These are phyloP conservation scores for Lentinula lateritia DNA, from an alignment of 768 basidiomycete genomes.

Conservation along the genomic window DNA sequence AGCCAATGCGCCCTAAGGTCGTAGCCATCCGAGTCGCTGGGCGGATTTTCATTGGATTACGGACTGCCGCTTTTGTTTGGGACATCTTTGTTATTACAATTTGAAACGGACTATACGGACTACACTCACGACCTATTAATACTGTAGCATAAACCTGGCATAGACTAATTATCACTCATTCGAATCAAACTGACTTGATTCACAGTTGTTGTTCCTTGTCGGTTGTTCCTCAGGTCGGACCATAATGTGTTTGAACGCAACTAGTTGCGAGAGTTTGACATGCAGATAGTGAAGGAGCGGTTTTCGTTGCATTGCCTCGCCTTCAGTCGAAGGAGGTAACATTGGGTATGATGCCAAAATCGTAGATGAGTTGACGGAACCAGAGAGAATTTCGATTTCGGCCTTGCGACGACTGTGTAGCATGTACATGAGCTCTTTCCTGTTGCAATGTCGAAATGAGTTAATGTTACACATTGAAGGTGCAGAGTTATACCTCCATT, in stretches of 20 bases:
- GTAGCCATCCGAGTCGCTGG: neutral
- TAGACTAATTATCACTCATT: neutral
- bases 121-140: neutral
- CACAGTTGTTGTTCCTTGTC: too few relatives aligned
- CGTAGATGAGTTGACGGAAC: neutral
- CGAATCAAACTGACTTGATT: neutral
- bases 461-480: neutral
- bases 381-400: slow-evolving; percentile 75
- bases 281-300: slow-evolving; percentile 5
- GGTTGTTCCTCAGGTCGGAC: too few relatives aligned
- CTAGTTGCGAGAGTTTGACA: slow-evolving; percentile 1
- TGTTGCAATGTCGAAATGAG: slow-evolving; percentile 21
- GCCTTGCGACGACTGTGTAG: slow-evolving; percentile 82
- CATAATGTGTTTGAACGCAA: neutral
- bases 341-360: too few relatives aligned
- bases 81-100: neutral
- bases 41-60: neutral
- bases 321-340: neutral
- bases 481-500: slow-evolving; percentile 54
- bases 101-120: neutral
- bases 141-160: neutral
- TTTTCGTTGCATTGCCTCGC: neutral
- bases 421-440: slow-evolving; percentile 79
- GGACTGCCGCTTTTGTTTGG: neutral
- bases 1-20: neutral